A percentile compares a stretch with the other conserved stretches of the same genome.
Conservation (phyloP, 2,329 filamentous ascomycete species). For the Chaetomiaceae sp. region DNA sequence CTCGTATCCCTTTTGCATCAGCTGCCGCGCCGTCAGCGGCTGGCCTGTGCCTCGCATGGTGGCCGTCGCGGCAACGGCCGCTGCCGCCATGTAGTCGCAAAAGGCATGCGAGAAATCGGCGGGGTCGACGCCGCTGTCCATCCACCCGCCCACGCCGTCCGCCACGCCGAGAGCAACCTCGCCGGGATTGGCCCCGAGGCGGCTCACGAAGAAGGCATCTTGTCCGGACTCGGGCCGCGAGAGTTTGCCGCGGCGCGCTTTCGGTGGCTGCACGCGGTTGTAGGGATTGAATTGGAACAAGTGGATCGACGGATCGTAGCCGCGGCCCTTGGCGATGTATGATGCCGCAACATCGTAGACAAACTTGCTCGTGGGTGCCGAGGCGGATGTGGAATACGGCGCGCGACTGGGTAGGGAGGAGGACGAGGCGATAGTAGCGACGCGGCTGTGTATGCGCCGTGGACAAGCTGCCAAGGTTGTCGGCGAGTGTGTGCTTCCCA, state of each 20-base stretch:
- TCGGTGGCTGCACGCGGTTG: slow-evolving; percentile 49
- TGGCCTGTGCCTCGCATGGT: slow-evolving; percentile 14
- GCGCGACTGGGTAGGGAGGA: not conserved
- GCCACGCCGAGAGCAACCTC: slow-evolving; percentile 81
- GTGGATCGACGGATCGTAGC: slow-evolving; percentile 62
- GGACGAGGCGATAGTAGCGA: not conserved
- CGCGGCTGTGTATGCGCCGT: not conserved
- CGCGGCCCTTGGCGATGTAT: slow-evolving; percentile 65
- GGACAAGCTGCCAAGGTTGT: not conserved
- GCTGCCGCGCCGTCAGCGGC: slow-evolving; percentile 53
- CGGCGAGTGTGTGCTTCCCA: not conserved
- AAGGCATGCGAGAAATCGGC: slow-evolving; percentile 92
- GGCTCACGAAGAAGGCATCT: slow-evolving; percentile 90
- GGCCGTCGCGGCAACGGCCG: slow-evolving; percentile 54
- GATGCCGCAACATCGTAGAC: slow-evolving; percentile 68
- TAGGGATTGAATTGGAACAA: slow-evolving; percentile 67
- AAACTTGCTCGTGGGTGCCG: slow-evolving; percentile 33
- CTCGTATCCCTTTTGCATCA: slow-evolving; percentile 83
- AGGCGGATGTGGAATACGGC: slow-evolving; percentile 8
- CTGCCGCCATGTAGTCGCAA: slow-evolving; percentile 85
- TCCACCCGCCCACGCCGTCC: slow-evolving; percentile 94
- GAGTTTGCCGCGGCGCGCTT: slow-evolving; percentile 44
- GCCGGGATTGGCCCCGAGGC: slow-evolving; percentile 59
- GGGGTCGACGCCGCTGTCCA: slow-evolving; percentile 85
- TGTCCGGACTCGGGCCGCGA: slow-evolving; percentile 75